These are phyloP conservation scores for Persicaria maculosa DNA, from an alignment of 148 eudicot species.

Conservation along the genomic window DNA sequence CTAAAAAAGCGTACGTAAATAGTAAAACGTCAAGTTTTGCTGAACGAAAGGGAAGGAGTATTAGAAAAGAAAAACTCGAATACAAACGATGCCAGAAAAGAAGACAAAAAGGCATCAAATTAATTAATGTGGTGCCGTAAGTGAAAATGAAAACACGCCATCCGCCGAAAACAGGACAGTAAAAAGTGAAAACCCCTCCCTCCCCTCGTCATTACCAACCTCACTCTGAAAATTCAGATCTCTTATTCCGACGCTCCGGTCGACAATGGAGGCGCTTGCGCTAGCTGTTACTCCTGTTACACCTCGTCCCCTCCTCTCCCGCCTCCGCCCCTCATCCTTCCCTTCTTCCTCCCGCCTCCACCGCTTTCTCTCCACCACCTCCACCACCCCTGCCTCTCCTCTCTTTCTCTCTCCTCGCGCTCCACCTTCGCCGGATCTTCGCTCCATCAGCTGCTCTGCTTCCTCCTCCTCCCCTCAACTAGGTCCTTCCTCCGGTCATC, in stretches of 20 bases:
- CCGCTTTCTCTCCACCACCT: not conserved
- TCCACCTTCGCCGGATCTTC: not conserved
- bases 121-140: too few relatives aligned
- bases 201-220: not conserved
- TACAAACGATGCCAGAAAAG: too few relatives aligned
- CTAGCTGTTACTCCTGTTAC: constrained; percentile 5
- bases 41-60: too few relatives aligned
- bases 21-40: too few relatives aligned
- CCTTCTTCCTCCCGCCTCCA: not conserved
- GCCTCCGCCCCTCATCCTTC: not conserved
- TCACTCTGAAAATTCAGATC: not conserved
- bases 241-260: not conserved
- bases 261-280: constrained; percentile 7
- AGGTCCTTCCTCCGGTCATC: not conserved
- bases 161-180: not conserved
- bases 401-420: not conserved
- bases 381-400: not conserved
- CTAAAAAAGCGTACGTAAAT: too few relatives aligned
- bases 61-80: too few relatives aligned
- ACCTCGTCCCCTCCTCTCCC: not conserved
- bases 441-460: constrained; percentile 4
- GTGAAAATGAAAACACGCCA: too few relatives aligned
- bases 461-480: not conserved
- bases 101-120: too few relatives aligned
- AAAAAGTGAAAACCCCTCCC: not conserved